Conservation (phyloP, 352 stramenopile species). For the Nothophytophthora sp. region DNA sequence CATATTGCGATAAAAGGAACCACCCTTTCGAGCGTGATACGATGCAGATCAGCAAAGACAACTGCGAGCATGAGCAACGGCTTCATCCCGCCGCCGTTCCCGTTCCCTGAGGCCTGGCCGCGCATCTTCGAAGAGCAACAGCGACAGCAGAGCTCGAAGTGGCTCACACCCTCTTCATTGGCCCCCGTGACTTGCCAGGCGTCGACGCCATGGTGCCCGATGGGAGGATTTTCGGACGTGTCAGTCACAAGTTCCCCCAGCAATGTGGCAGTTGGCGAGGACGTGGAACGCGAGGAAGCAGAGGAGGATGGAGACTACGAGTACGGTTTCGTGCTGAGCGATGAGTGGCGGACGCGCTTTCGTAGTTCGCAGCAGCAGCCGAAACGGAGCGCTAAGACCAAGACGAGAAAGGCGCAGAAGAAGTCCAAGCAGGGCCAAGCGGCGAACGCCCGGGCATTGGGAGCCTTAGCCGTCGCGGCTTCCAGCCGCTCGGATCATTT, state of each 20-base stretch:
- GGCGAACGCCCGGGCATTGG: slow-evolving; percentile 11
- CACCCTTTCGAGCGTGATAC: slow-evolving; percentile 3
- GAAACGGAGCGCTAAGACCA: slow-evolving; percentile 1
- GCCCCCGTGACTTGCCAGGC: not conserved
- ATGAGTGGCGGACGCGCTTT: slow-evolving; percentile 72
- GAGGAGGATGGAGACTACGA: slow-evolving; percentile 55
- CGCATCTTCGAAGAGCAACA: slow-evolving; percentile 36
- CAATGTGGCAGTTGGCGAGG: slow-evolving; percentile 1
- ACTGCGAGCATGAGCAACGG: slow-evolving; percentile 23
- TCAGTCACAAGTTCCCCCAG: too few species aligned
- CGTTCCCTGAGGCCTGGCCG: slow-evolving; percentile 73
- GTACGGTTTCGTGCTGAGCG: slow-evolving; percentile 68
- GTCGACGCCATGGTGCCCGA: not conserved
- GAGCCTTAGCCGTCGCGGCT: slow-evolving; percentile 2
- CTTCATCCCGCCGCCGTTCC: slow-evolving; percentile 76
- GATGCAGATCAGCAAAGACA: not conserved
- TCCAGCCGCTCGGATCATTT: slow-evolving; percentile 34
- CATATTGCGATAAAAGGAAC: not conserved
- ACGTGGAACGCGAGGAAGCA: slow-evolving; percentile 8
- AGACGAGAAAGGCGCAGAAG: slow-evolving; percentile 6
- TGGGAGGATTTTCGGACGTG: too few species aligned
- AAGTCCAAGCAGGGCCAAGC: slow-evolving; percentile 13
- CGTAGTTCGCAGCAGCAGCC: slow-evolving; percentile 12
- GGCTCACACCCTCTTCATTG: slow-evolving; percentile 49
- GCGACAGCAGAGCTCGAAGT: slow-evolving; percentile 27